phyloP scores from a whole-genome alignment of 148 eudicot species.

The Salicornia ramosissima region DNA sequence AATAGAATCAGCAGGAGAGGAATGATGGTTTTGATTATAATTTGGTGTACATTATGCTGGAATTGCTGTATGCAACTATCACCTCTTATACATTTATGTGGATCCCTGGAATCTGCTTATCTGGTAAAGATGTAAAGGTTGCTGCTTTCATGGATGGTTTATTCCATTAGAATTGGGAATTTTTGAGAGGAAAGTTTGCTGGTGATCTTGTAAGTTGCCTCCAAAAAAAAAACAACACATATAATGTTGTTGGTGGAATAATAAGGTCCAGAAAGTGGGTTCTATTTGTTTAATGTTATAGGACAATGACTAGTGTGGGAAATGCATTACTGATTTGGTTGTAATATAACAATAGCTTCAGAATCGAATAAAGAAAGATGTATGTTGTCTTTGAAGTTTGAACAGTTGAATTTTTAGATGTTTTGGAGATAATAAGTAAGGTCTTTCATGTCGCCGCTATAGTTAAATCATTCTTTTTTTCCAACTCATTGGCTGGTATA shows the following conservation, averaged over 20 bases:
- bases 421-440: background rate
- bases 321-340: background rate
- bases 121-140: slow-evolving; percentile 16
- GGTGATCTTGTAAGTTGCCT: background rate
- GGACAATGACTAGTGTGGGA: background rate
- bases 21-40: background rate
- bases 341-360: too few relatives aligned
- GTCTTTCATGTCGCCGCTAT: background rate
- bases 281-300: background rate
- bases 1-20: slow-evolving; percentile 6
- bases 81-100: slow-evolving; percentile 1
- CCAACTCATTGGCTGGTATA: too few relatives aligned
- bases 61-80: background rate
- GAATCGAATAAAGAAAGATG: too few relatives aligned
- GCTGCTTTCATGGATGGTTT: slow-evolving; percentile 8
- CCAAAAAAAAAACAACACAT: background rate
- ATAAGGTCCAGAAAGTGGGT: background rate
- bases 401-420: background rate
- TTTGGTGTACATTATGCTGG: slow-evolving; percentile 4
- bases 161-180: background rate
- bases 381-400: background rate
- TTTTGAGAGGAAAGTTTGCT: background rate
- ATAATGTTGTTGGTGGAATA: slow-evolving; percentile 5
- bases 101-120: slow-evolving; percentile 5
- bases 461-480: background rate